phyloP scores from a whole-genome alignment of 495 filamentous ascomycete genomes.

The Aspergillus affinis region DNA sequence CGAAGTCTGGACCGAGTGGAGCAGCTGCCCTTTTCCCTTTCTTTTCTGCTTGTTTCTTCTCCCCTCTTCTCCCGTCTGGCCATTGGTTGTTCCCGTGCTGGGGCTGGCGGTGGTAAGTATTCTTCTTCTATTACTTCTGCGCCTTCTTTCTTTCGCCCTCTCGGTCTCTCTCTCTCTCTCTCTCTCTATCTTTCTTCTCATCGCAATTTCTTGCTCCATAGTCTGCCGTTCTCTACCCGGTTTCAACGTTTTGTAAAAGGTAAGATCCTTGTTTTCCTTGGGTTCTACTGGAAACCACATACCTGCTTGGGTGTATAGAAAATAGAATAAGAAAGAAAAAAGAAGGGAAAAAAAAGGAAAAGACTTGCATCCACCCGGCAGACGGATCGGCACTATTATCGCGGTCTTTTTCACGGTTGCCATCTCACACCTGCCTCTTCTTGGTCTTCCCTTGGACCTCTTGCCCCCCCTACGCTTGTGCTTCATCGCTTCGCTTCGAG shows the following conservation, averaged over 20 bases:
- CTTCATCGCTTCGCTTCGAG: neutral
- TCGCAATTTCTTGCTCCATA: neutral
- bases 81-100: neutral
- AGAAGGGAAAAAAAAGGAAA: neutral
- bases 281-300: too few relatives aligned
- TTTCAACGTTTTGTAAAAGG: neutral
- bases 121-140: neutral
- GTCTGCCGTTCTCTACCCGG: neutral
- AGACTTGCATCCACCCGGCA: neutral
- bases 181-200: slow-evolving; percentile 1
- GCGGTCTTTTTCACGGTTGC: neutral
- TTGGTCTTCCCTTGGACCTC: neutral
- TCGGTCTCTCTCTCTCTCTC: neutral
- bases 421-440: neutral
- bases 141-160: too few relatives aligned
- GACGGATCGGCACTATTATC: slow-evolving; percentile 1
- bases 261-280: too few relatives aligned
- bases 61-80: neutral
- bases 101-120: neutral
- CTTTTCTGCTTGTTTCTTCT: neutral
- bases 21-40: slow-evolving; percentile 4
- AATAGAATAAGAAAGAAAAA: neutral
- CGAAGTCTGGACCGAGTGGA: slow-evolving; percentile 4
- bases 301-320: neutral
- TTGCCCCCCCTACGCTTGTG: neutral